Evolutionary conservation across 1,284 basidiomycete genomes (phyloP).

Genomic region (Coriolopsis trogii): DNA sequence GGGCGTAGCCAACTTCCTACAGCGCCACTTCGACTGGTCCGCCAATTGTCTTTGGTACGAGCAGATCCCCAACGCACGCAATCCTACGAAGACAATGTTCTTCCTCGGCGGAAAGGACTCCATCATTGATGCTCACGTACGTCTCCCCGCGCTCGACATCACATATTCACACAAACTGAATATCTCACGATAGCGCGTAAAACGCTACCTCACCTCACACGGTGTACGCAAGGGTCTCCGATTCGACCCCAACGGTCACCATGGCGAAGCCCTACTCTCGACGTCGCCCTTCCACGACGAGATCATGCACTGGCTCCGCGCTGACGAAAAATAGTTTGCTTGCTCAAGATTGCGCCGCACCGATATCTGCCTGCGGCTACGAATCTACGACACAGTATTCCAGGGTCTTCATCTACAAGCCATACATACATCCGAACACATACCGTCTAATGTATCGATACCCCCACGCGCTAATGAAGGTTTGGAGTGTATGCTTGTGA

Average conservation of each 20-base stretch:
- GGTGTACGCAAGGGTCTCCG: constrained; percentile 73
- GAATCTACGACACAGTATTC: not conserved
- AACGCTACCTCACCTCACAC: constrained; percentile 74
- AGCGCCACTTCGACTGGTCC: constrained; percentile 84
- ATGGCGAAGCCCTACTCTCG: constrained; percentile 72
- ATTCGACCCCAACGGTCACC: constrained; percentile 69
- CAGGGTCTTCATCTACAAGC: not conserved
- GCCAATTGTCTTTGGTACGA: constrained; percentile 90
- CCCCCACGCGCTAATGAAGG: too few species aligned
- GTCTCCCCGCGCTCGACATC: constrained; percentile 19
- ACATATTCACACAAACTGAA: not conserved
- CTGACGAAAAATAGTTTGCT: constrained; percentile 20
- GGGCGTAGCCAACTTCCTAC: constrained; percentile 84
- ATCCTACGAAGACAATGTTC: constrained; percentile 63
- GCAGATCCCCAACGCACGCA: constrained; percentile 79
- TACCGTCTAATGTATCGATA: constrained; percentile 12
- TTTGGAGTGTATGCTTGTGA: too few species aligned
- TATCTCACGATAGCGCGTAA: constrained; percentile 59
- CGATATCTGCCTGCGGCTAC: not conserved
- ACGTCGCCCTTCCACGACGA: constrained; percentile 56
- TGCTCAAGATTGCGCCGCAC: not conserved
- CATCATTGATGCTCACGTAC: constrained; percentile 74
- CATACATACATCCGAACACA: constrained; percentile 3
- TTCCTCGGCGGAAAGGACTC: constrained; percentile 82
- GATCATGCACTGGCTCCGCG: constrained; percentile 70